These are phyloP conservation scores for Amylostereum areolatum DNA, from an alignment of 1,284 basidiomycete species.

Conservation along the genomic window DNA sequence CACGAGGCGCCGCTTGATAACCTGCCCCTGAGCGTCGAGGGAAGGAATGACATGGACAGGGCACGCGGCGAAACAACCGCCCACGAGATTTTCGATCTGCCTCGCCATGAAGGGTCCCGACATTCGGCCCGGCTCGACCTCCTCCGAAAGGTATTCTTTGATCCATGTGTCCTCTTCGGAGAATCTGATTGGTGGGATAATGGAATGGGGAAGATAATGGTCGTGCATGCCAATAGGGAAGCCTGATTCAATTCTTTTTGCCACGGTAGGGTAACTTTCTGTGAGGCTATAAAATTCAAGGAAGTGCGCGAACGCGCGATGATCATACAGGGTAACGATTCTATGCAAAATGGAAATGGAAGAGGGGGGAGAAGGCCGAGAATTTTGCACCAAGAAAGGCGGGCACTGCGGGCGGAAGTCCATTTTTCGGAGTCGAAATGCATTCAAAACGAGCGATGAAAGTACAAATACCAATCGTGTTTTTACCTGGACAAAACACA, in stretches of 20 bases:
- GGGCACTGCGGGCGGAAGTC: too few relatives aligned
- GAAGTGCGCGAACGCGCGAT: slow-evolving; percentile 9
- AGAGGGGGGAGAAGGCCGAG: too few relatives aligned
- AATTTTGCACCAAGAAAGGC: too few relatives aligned
- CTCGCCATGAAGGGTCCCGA: slow-evolving; percentile 25
- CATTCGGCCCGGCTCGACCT: slow-evolving; percentile 22
- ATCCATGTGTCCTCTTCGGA: slow-evolving; percentile 15
- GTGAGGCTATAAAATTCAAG: slow-evolving; percentile 11
- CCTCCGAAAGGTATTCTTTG: slow-evolving; percentile 21
- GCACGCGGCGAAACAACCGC: slow-evolving; percentile 16
- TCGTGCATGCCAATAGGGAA: slow-evolving; percentile 28
- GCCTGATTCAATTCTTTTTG: slow-evolving; percentile 19
- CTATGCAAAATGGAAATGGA: too few relatives aligned
- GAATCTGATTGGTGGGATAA: slow-evolving; percentile 22
- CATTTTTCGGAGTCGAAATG: too few relatives aligned
- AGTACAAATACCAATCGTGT: too few relatives aligned
- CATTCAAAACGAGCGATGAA: too few relatives aligned
- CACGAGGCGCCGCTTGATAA: slow-evolving; percentile 9
- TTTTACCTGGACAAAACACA: too few relatives aligned
- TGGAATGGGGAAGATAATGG: slow-evolving; percentile 14
- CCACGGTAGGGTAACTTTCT: slow-evolving; percentile 22
- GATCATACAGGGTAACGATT: slow-evolving; percentile 13
- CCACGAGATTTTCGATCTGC: slow-evolving; percentile 21
- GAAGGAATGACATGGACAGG: slow-evolving; percentile 16
- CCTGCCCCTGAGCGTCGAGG: slow-evolving; percentile 3